These are phyloP conservation scores for Calonectria crousiana DNA, from an alignment of 2,329 filamentous ascomycete species.

Conservation along the genomic window DNA sequence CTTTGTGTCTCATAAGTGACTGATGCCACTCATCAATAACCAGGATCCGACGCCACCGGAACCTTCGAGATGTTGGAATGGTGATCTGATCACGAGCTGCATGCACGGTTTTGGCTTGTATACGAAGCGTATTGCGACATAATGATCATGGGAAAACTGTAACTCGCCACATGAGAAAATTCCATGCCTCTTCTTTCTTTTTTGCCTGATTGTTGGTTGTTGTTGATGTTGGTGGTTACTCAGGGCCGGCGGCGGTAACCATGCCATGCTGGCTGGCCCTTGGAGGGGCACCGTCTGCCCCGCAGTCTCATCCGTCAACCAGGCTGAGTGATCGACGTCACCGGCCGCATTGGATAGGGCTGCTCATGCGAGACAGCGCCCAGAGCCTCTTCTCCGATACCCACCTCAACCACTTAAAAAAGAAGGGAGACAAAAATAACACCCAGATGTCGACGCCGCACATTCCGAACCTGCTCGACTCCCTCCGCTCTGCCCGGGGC, in stretches of 20 bases:
- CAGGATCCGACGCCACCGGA: neutral
- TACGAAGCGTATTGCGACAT: neutral
- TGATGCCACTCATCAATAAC: neutral
- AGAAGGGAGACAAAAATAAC: neutral
- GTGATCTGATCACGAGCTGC: neutral
- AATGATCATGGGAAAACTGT: neutral
- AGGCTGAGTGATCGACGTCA: constrained; percentile 25
- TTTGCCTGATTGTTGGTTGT: neutral
- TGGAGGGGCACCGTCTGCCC: constrained; percentile 1
- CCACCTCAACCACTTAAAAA: constrained; percentile 3
- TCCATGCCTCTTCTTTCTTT: neutral
- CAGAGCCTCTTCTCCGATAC: constrained; percentile 7
- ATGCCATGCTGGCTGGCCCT: neutral
- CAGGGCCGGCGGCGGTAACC: neutral
- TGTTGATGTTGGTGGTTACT: neutral
- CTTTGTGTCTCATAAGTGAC: neutral
- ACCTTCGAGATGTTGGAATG: neutral
- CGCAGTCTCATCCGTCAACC: constrained; percentile 12
- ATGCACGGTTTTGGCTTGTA: neutral
- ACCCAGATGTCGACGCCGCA: constrained; percentile 74
- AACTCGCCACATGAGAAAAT: neutral
- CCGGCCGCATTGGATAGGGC: constrained; percentile 1
- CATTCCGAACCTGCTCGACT: constrained; percentile 81
- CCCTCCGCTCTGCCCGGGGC: constrained; percentile 59
- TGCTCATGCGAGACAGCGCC: neutral